A percentile compares a stretch with the other conserved stretches of the same genome.
Conservation (phyloP, 2,329 filamentous ascomycete genomes). For the Ascosphaera apis region DNA sequence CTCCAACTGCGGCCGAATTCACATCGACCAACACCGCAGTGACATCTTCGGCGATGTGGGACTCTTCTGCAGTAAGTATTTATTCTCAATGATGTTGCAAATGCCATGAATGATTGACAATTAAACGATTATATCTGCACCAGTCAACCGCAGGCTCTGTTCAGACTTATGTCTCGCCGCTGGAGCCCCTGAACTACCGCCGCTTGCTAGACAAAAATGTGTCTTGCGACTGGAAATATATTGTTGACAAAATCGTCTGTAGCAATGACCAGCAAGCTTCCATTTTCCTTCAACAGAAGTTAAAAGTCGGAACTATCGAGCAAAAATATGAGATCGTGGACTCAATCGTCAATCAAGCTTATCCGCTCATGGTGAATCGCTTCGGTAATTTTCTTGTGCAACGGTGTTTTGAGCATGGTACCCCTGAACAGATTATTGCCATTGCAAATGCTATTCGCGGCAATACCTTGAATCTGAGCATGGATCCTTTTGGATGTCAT, state of each 20-base stretch:
- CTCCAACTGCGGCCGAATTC: slow-evolving; percentile 53
- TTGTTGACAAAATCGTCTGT: slow-evolving; percentile 98
- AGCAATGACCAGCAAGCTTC: slow-evolving; percentile 98
- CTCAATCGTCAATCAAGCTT: slow-evolving; percentile 83
- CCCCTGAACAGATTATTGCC: slow-evolving; percentile 75
- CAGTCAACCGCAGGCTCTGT: slow-evolving; percentile 31
- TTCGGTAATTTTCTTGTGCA: slow-evolving; percentile 98
- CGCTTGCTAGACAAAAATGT: slow-evolving; percentile 86
- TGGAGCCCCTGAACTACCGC: slow-evolving; percentile 89
- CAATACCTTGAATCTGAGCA: slow-evolving; percentile 80
- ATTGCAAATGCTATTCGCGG: slow-evolving; percentile 89
- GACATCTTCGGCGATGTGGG: slow-evolving; percentile 14
- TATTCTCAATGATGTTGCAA: slow-evolving; percentile 1
- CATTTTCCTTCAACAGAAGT: slow-evolving; percentile 95
- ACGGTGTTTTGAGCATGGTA: slow-evolving; percentile 96
- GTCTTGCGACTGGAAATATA: slow-evolving; percentile 98
- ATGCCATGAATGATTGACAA: too few species aligned
- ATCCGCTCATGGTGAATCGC: slow-evolving; percentile 90
- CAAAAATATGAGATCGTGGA: slow-evolving; percentile 97
- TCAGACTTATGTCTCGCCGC: slow-evolving; percentile 62
- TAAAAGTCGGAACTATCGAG: slow-evolving; percentile 83
- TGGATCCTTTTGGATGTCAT: slow-evolving; percentile 97
- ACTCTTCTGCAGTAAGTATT: slow-evolving; percentile 38
- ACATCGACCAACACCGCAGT: slow-evolving; percentile 23
- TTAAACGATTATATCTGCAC: too few species aligned